Conservation (phyloP, 306 rosid species). For the Malus fusca region DNA sequence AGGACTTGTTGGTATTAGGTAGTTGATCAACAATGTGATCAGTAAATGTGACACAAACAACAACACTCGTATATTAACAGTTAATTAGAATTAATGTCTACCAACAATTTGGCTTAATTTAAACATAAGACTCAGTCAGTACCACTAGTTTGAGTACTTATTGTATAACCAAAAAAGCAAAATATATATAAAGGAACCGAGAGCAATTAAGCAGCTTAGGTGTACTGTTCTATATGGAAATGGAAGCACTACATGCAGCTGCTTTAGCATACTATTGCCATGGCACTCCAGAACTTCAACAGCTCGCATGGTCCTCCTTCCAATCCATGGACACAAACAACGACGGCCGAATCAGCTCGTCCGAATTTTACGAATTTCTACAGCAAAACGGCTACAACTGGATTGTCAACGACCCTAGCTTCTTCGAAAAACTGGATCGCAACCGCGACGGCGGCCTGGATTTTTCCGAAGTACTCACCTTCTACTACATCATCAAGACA, state of each 20-base stretch:
- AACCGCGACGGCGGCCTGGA: slow-evolving; percentile 1
- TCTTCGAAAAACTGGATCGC: neutral
- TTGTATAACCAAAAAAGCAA: too few relatives aligned
- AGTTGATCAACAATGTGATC: too few relatives aligned
- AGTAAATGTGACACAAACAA: too few relatives aligned
- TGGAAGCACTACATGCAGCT: slow-evolving; percentile 5
- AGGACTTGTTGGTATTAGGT: too few relatives aligned
- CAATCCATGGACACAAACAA: slow-evolving; percentile 2
- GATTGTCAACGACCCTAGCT: neutral
- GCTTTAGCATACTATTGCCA: neutral
- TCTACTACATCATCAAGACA: slow-evolving; percentile 14
- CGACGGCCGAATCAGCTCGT: neutral
- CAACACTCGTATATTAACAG: too few relatives aligned
- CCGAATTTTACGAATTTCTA: slow-evolving; percentile 3
- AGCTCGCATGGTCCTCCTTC: neutral
- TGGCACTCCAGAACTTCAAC: neutral
- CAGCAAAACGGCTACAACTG: neutral
- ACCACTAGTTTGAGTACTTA: too few relatives aligned
- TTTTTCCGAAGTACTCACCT: slow-evolving; percentile 4
- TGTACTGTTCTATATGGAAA: neutral
- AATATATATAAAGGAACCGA: neutral
- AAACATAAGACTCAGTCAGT: too few relatives aligned
- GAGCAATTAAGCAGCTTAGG: neutral
- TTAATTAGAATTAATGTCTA: too few relatives aligned
- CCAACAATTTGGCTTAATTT: too few relatives aligned